Evolutionary conservation across 805 yeast species (phyloP), one percentile per base, ranked within the genome.

Genomic region (Zygoascus bituminiphila): DNA sequence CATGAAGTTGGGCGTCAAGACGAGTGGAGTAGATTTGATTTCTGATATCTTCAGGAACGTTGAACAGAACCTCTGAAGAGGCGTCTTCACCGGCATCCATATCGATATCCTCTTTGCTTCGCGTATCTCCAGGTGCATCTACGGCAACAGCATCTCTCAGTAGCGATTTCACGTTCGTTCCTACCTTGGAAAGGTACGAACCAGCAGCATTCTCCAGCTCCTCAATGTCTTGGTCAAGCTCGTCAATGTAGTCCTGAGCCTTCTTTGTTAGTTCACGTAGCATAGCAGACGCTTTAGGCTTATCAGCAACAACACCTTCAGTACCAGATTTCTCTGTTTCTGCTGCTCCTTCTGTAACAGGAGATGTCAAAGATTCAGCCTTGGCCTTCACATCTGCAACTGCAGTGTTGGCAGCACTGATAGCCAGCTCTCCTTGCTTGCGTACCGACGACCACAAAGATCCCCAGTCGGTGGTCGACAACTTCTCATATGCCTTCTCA

Each of bases 151-250:
- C 66, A 9, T 65, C 72, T 37, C 66, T 66, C 43, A 84, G 69
- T 51, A 80, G 74, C 5, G 56, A 53, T 23, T 54, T 54, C 25
- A 68, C 47, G 37, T 64, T 67, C 9, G 77, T 72, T n/a, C 86
- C 76, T 48, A 84, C 69, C 58, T 73, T 78, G 37, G 68, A 62
- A 15, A 79, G 77, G 57, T 76, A 79, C n/a, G 69, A 69, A 0
- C 82, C 76, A 0, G 95, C 89, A 26, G 73, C 65, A 45, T 74
- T 76, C 62, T 89, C 96, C 6, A 87, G 80, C 46, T 71, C 71
- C 56, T 85, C 95, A 42, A 89, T 70, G 55, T 80, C 82, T 54
- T 76, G 67, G 62, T 88, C 97, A 51, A 89, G 71, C 6, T 77
- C 75, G 53, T 86, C 89, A 44, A 88, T 69, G 45, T 76, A 78